Base-by-base conservation (phyloP, 148 eudicot species). In the Selenicereus undatus region DNA sequence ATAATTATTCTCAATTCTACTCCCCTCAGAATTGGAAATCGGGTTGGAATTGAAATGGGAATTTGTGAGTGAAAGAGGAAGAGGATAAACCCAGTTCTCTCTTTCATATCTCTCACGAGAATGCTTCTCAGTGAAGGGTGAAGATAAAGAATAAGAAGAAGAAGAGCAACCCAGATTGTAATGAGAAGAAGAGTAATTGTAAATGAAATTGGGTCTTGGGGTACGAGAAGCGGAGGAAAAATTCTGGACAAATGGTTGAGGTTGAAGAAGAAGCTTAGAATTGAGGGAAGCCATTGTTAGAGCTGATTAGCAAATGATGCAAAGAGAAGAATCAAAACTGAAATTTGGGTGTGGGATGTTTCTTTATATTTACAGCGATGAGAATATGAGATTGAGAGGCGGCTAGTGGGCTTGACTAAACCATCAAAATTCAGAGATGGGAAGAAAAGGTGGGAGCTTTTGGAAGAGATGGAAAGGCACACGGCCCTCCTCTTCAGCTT, bases 71-170 rank as follows among this genome's bases (percentile, higher is more conserved):
- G 68, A 75, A 35, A 12, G 17, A 32, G 56, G 42, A 75, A 29
- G 71, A 54, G 82, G 82, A 83, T 82, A 91, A 14, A 90, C 82
- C 99, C 99, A 96, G 50, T 86, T 83, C 75, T 96, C 99, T 16
- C 98, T 85, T 35, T 84, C 77, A 83, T 88, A 89, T 48, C 94
- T 85, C 71, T 88, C 86, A 3, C 75, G 26, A 0, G 99, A 92
- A 72, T 91, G 89, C 68, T 89, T 96, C 74, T 96, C 99, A 0
- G 99, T 96, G 86, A 96, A 96, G 70, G 99, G 95, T 6, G 98
- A 94, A 22, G 85, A 52, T 3, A 90, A 83, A 60, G 68, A 30
- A 11, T 2, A 14, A 56, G 22, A 56, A 24, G 81, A 43, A 43
- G 75, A 42, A 17, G 66, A 42, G 32, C 80, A 76, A 5, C 54